Conservation (phyloP, 306 rosid species). For the Citrullus colocynthis region DNA sequence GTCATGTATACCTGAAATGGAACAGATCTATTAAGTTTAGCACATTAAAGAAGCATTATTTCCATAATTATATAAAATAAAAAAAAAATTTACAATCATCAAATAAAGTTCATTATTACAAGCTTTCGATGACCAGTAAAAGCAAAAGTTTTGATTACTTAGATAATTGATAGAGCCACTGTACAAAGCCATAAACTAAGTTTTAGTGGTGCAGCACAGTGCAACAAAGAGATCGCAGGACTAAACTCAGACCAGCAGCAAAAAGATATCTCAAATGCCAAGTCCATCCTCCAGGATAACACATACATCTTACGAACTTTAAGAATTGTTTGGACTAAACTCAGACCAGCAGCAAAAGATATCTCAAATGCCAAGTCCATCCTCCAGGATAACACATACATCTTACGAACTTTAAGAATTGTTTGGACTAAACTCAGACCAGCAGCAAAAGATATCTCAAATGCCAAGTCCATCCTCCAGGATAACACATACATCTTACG, state of each 20-base stretch:
- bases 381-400: background rate
- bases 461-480: background rate
- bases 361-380: background rate
- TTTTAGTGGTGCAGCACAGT: background rate
- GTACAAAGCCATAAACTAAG: background rate
- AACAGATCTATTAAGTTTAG: constrained; percentile 5
- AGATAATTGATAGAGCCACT: background rate
- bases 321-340: background rate
- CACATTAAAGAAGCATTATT: background rate
- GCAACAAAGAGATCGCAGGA: background rate
- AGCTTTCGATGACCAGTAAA: background rate
- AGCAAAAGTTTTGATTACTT: background rate
- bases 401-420: no score
- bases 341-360: background rate
- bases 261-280: background rate
- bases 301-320: background rate
- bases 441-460: background rate
- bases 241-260: background rate
- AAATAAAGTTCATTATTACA: background rate
- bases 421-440: background rate
- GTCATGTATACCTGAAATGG: constrained; percentile 81
- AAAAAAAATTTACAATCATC: background rate
- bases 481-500: background rate
- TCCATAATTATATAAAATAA: background rate
- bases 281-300: background rate